These are phyloP conservation scores for Emergomyces pasteurianus DNA, from an alignment of 2,329 filamentous ascomycete genomes.

Conservation along the genomic window DNA sequence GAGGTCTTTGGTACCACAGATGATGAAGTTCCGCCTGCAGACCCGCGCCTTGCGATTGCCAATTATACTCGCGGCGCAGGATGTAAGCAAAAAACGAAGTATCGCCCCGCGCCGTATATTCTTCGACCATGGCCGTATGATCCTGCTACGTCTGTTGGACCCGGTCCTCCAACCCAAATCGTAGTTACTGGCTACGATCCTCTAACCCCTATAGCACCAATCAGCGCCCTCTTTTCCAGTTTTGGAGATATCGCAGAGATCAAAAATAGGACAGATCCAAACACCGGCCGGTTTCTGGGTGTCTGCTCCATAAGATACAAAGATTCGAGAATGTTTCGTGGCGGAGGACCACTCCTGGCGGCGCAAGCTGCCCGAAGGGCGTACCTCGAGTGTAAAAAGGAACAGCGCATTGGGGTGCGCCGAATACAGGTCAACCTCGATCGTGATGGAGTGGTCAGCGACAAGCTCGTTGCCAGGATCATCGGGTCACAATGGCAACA, in stretches of 20 bases:
- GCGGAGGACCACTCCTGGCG: constrained; percentile 48
- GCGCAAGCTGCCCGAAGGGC: constrained; percentile 72
- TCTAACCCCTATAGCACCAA: constrained; percentile 64
- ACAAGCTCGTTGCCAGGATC: constrained; percentile 61
- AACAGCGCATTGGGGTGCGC: constrained; percentile 65
- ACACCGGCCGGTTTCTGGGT: constrained; percentile 85
- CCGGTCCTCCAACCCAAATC: constrained; percentile 78
- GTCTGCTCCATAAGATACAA: constrained; percentile 86
- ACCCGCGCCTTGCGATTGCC: constrained; percentile 64
- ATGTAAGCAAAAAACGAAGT: constrained; percentile 57
- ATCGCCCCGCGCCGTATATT: constrained; percentile 63
- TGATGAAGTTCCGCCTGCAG: constrained; percentile 54
- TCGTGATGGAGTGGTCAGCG: constrained; percentile 72
- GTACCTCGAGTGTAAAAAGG: constrained; percentile 58
- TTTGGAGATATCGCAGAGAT: constrained; percentile 84
- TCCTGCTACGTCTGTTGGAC: constrained; percentile 68
- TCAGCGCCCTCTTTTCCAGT: constrained; percentile 62
- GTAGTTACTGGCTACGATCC: constrained; percentile 96
- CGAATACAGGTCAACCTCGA: constrained; percentile 77
- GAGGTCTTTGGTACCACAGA: constrained; percentile 51
- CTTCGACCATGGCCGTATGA: constrained; percentile 75
- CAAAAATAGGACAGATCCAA: constrained; percentile 88
- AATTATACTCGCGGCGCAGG: constrained; percentile 51
- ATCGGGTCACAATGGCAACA: constrained; percentile 52
- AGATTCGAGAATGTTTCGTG: constrained; percentile 50